Base-by-base conservation (phyloP, 2,329 filamentous ascomycete species). In the Nigrograna mackinnonii region DNA sequence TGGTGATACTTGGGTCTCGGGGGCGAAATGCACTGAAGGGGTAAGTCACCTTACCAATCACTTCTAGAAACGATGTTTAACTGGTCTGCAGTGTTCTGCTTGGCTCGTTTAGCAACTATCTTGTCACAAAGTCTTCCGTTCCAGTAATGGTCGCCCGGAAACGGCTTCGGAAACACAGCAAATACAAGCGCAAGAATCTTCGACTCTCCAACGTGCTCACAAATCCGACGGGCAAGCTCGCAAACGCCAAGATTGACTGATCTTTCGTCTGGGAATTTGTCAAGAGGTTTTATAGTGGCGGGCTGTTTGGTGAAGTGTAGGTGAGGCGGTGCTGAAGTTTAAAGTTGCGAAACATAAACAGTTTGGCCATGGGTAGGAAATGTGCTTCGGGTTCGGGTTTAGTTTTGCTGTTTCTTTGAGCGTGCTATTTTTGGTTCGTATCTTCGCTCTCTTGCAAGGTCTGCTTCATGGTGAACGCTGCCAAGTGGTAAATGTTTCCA, bases 121-220 rank as follows among this genome's bases (percentile, higher is more conserved):
- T 99, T 6, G 91, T 99, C 22, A 95, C 91, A 26, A 97, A 97
- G 73, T 95, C 90, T 50, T 95, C 89, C 2, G 91, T 95, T 13
- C 94, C 94, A 0, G 94, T 99, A 46, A 99, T 99, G 94, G 94
- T 97, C 24, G 94, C 94, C 6, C 79, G 94, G 45, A 96, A 95
- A 75, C 86, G 89, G 44, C 77, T 96, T 32, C 80, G 88, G 36
- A 96, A 96, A 69, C 88, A 95, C 71, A 85, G 83, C 66, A 91
- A 92, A 66, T 87, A 87, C 66, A 87, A 86, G 69, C 82, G 82
- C 47, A 79, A 83, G 14, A 82, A 84, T 32, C 74, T 89, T 46
- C 83, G 84, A 45, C 82, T 94, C 51, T 85, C 89, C 49, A 96
- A 95, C 69, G 92, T 95, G 55, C 77, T 95, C 41, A 82, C 79